Base-by-base conservation (phyloP, 495 filamentous ascomycete species). In the Glonium stellatum region DNA sequence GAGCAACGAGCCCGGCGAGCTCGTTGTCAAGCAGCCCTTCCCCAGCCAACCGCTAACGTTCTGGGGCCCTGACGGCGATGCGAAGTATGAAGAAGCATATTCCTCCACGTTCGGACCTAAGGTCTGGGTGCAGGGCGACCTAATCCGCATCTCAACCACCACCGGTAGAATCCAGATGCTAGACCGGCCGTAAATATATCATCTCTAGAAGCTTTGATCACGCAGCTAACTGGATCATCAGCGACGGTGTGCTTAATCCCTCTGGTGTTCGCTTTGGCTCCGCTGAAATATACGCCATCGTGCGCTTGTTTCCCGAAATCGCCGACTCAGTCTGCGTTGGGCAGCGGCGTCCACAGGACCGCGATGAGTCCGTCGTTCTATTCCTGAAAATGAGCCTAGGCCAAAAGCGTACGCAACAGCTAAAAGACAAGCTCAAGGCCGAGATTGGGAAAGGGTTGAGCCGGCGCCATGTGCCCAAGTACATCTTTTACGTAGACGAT, bases 161-260 rank as follows among this genome's bases (percentile, higher is more conserved):
- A 41, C 36, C 11, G 54, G 54, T 21, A 18, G 27, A 12, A 46
- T 47, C n/a, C 10, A 18, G 54, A 50, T 50, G 47, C 21, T 50
- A 11, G 47, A 21, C 11, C 12, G 47, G 23, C 23, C 47, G 47
- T 50, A 23, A 50, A 21, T 50, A 39, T 39, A 8, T 39, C 36
- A 39, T 39, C 36, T 39, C 36, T n/a, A n/a, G n/a, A n/a, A n/a
- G n/a, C n/a, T n/a, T n/a, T n/a, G n/a, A n/a, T n/a, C n/a, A 27
- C 12, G 18, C 51, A 5, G 18, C 5, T n/a, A n/a, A 22, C n/a
- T 19, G 22, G 1, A 12, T 50, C 18, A 4, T 23, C 36, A 57
- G 54, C 22, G 54, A 57, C 39, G 54, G 54, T 21, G 54, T 57
- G 13, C 36, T 57, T 10, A 57, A 57, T 27, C 54, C 54, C 12